Evolutionary conservation across 805 yeast species (phyloP), one percentile per base, ranked within the genome.

Genomic region (Candida silvicultrix): DNA sequence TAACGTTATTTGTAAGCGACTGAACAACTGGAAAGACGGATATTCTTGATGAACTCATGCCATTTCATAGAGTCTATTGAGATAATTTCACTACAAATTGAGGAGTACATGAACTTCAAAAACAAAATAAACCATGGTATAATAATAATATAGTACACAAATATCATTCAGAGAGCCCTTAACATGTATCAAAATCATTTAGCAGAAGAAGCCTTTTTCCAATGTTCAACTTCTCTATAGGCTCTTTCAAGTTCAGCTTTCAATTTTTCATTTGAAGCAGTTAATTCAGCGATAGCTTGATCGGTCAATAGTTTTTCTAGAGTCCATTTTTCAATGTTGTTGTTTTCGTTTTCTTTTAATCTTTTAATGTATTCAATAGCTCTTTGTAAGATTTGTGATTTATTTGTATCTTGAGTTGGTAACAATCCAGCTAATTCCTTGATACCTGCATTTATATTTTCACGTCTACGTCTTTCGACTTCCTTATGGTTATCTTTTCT

Each of bases 401-500:
- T 94, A 66, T 92, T 92, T 46, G 87, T 79, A 60, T 89, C 96
- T 42, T 81, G 78, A 14, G 87, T 80, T 16, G 96, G 96, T 45
- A 90, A 78, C 49, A 90, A 64, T 21, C 78, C 78, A 29, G 90
- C 85, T 55, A 90, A 73, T 55, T 82, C 87, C 57, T 80, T 81
- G 59, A 90, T 89, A n/a, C 96, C 97, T 38, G 74, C 70, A 66
- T 89, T 90, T 61, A 90, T 90, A 41, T 82, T 78, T 62, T 89
- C 96, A 60, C 97, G 79, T 66, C 97, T 79, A 56, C 96, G 80
- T 61, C 96, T 77, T 68, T 90, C 97, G 20, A 90, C 97, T 67
- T 90, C 97, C 67, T 89, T 90, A 70, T 94, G 99, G 66, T 89
- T 90, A 57, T 87, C 87, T 58, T 85, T 83, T 58, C 97, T 81